Base-by-base conservation (phyloP, 768 basidiomycete genomes). In the Suillus subaureus region DNA sequence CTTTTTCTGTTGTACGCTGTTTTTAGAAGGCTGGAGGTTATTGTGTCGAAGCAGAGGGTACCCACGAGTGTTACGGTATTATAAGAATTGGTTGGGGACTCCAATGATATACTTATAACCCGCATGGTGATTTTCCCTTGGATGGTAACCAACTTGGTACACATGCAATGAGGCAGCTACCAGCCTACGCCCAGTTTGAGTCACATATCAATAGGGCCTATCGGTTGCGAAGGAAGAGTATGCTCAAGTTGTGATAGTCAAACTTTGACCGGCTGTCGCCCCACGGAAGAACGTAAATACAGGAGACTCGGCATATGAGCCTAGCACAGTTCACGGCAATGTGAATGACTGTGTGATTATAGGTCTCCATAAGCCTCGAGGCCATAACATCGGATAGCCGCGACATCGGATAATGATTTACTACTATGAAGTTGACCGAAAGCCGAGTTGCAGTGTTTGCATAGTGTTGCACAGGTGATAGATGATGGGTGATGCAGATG, bases 41-140 rank as follows among this genome's bases (percentile, higher is more conserved):
- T 61, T 52, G 49, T 42, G 39, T 31, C 23, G 58, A 57, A 64
- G 51, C 56, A 55, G n/a, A 23, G 37, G 63, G 31, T 56, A 61
- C 58, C 62, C 66, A 68, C 60, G 66, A 43, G 47, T n/a, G 54
- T 55, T 54, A 54, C 52, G 52, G 47, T 49, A 45, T 45, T n/a
- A 45, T 45, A 45, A 45, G 43, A 11, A 9, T 21, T 45, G 18
- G 43, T 42, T 15, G 40, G 40, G 40, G 40, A 42, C 15, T 8
- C 18, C 42, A 11, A 35, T 35, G 35, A 35, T 35, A 35, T 35
- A 45, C 43, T 43, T 43, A 6, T 51, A 26, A 26, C 49, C n/a
- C 49, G 49, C 23, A 51, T 40, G 39, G 39, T 40, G 39, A 12
- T 40, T 40, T 47, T 11, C 40, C 40, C 43, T 45, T 21, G 35